These are phyloP conservation scores for Fraxinus excelsior DNA, from an alignment of 257 asterid species.

Conservation along the genomic window DNA sequence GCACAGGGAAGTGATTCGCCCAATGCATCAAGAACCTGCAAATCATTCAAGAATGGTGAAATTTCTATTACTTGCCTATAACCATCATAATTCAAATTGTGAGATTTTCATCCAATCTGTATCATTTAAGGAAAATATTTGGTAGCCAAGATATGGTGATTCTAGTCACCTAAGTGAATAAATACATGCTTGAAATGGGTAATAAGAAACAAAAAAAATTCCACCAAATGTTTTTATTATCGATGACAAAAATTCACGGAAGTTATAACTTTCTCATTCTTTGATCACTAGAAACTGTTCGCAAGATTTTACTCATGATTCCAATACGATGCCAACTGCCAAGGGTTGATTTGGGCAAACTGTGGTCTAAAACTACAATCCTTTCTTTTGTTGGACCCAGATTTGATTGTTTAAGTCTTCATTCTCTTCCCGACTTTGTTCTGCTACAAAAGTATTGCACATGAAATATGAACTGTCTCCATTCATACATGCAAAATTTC, in stretches of 20 bases:
- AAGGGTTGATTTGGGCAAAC: not conserved
- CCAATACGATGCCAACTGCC: not conserved
- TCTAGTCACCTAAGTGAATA: not conserved
- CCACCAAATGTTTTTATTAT: not conserved
- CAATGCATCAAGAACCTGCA: slow-evolving; percentile 92
- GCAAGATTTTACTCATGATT: not conserved
- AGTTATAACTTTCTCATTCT: not conserved
- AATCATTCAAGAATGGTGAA: slow-evolving; percentile 21
- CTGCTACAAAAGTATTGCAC: not conserved
- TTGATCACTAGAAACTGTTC: not conserved
- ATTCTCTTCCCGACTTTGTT: not conserved
- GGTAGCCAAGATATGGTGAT: not conserved
- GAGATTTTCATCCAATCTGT: not conserved
- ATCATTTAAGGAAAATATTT: not conserved
- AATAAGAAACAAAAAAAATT: not conserved
- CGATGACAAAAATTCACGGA: not conserved
- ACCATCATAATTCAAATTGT: not conserved
- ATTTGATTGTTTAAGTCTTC: not conserved
- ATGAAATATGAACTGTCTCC: not conserved
- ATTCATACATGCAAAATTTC: not conserved
- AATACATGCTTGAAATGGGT: not conserved
- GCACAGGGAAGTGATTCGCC: slow-evolving; percentile 78
- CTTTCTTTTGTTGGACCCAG: not conserved
- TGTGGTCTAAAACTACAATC: not conserved
- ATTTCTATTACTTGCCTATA: not conserved